These are phyloP conservation scores for Ogataea neopini DNA, from an alignment of 805 yeast genomes.

Conservation along the genomic window DNA sequence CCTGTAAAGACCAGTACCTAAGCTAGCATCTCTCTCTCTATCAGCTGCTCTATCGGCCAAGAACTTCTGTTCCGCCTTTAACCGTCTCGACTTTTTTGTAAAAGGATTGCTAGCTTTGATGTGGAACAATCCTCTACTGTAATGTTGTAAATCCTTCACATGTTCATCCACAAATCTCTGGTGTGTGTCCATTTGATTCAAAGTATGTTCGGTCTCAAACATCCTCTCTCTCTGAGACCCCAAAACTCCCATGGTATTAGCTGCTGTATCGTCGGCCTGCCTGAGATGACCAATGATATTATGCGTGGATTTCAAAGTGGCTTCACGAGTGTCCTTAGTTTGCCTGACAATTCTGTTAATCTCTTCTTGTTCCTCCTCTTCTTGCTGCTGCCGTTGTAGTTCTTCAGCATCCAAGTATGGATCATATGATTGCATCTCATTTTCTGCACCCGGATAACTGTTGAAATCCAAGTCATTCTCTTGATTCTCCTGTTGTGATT, in stretches of 20 bases:
- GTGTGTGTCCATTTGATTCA: conserved; percentile 78
- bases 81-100: conserved; percentile 73
- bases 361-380: conserved; percentile 76
- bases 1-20: conserved; percentile 29
- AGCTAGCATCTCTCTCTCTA: conserved; percentile 30
- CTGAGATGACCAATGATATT: conserved; percentile 74
- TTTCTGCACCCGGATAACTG: conserved; percentile 27
- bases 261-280: conserved; percentile 71
- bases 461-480: conserved; percentile 30
- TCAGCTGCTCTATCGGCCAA: conserved; percentile 46
- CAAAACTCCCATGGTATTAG: conserved; percentile 84
- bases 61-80: conserved; percentile 70
- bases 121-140: conserved; percentile 79
- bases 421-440: conserved; percentile 24
- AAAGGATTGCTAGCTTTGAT: conserved; percentile 86
- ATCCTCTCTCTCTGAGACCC: conserved; percentile 92
- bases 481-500: conserved; percentile 12
- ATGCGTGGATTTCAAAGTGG: conserved; percentile 81
- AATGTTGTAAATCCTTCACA: conserved; percentile 73
- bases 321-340: conserved; percentile 64
- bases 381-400: conserved; percentile 35
- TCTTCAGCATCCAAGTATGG: conserved; percentile 24
- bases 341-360: conserved; percentile 80
- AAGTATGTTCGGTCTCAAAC: conserved; percentile 73
- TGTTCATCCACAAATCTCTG: conserved; percentile 80